Conservation (phyloP, 2,329 filamentous ascomycete species). For the Chaetomiaceae sp. region DNA sequence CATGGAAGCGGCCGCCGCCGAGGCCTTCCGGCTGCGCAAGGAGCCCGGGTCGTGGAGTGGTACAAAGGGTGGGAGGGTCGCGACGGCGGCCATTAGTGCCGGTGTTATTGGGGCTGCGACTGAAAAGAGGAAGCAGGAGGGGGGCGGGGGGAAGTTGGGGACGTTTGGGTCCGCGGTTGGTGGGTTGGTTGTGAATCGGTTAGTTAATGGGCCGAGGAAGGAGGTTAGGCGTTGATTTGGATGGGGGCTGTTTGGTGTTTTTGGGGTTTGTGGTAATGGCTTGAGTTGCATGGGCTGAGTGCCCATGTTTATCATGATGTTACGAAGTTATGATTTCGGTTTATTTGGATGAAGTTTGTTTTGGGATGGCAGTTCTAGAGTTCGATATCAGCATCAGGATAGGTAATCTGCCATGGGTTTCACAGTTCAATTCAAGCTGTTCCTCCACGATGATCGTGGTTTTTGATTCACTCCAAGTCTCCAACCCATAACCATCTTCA, state of each 20-base stretch:
- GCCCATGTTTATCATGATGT: too few species aligned
- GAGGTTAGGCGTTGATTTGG: slow-evolving; percentile 15
- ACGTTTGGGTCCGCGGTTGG: slow-evolving; percentile 21
- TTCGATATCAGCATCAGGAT: too few species aligned
- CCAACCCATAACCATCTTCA: too few species aligned
- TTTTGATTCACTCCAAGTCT: too few species aligned
- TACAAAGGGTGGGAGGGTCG: slow-evolving; percentile 19
- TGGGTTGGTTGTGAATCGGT: slow-evolving; percentile 24
- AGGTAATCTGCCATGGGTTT: too few species aligned
- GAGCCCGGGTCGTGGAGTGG: slow-evolving; percentile 24
- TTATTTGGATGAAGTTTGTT: too few species aligned
- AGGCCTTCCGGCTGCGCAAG: slow-evolving; percentile 24
- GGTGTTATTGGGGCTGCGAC: slow-evolving; percentile 18
- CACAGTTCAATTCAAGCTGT: too few species aligned
- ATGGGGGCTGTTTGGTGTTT: background rate
- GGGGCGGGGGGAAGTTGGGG: slow-evolving; percentile 10
- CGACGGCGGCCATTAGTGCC: slow-evolving; percentile 24
- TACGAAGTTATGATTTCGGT: too few species aligned
- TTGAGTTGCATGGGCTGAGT: background rate
- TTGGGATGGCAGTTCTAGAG: too few species aligned
- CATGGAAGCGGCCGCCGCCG: slow-evolving; percentile 23
- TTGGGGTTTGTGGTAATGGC: background rate
- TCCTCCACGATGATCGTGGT: too few species aligned
- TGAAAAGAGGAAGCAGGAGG: slow-evolving; percentile 13
- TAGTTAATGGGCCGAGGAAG: slow-evolving; percentile 25